phyloP scores from a whole-genome alignment of 1,284 basidiomycete species.

The Trichosporon sp. region DNA sequence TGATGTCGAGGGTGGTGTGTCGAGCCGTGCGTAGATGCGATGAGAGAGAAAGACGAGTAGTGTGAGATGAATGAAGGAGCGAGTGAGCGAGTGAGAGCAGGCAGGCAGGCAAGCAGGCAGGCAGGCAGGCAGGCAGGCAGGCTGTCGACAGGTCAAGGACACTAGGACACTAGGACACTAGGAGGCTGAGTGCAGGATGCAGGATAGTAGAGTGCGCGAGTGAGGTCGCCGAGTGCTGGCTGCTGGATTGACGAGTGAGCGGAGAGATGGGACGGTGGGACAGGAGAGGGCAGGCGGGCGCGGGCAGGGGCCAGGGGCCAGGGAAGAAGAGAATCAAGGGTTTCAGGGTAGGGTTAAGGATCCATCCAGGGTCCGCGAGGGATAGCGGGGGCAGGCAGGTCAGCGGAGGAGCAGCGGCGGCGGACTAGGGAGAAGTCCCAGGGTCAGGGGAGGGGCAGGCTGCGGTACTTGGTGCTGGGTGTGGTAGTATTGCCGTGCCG shows the following conservation, averaged over 20 bases:
- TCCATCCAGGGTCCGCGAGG: background rate
- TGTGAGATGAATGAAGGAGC: constrained; percentile 1
- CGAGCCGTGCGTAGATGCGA: background rate
- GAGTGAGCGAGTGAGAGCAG: background rate
- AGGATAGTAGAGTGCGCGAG: constrained; percentile 1
- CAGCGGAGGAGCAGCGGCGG: too few species aligned
- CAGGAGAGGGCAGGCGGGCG: background rate
- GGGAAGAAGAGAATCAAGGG: background rate
- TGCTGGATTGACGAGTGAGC: background rate
- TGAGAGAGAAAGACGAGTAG: constrained; percentile 14
- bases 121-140: background rate
- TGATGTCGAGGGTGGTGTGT: background rate
- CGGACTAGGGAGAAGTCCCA: background rate
- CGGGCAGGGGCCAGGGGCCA: background rate
- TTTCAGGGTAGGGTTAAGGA: background rate
- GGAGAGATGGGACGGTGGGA: background rate
- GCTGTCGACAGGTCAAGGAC: background rate
- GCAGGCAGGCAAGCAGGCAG: too few species aligned
- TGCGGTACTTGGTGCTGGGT: background rate
- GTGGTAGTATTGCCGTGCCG: background rate
- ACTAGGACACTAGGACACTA: background rate
- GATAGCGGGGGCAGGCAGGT: background rate
- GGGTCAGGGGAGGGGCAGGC: background rate
- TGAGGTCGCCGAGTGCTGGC: background rate
- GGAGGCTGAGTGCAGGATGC: constrained; percentile 10